Percentiles rank a stretch among this genome's conserved stretches.
Evolutionary conservation across 371 early-diverging fungal species (phyloP).

Genomic region (Smittium mucronatum): DNA sequence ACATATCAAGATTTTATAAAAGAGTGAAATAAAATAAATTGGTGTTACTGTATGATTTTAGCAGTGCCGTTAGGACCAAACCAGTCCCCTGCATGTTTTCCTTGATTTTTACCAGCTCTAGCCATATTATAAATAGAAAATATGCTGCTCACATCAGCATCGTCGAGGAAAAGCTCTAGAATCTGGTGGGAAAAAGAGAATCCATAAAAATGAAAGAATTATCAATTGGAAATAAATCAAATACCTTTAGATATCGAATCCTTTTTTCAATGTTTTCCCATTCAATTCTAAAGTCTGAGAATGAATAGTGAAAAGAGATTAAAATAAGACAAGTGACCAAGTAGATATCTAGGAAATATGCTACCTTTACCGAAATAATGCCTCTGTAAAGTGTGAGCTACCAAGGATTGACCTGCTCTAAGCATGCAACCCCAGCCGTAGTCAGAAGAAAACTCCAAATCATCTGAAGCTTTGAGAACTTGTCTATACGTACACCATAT

Average conservation of each 20-base stretch:
- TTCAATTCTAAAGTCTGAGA: slow-evolving; percentile 20
- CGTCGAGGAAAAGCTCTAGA: slow-evolving; percentile 72
- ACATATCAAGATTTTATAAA: too few species aligned
- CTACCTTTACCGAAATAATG: slow-evolving; percentile 51
- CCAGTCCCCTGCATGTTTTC: slow-evolving; percentile 90
- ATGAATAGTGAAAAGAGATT: not conserved
- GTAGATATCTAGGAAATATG: not conserved
- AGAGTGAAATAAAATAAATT: slow-evolving; percentile 5
- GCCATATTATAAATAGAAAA: slow-evolving; percentile 91
- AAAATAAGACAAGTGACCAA: not conserved
- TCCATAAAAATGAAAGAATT: not conserved
- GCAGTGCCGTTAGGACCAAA: slow-evolving; percentile 89
- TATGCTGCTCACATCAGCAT: slow-evolving; percentile 50
- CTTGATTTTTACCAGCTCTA: slow-evolving; percentile 64
- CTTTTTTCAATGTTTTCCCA: slow-evolving; percentile 37
- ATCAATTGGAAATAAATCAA: not conserved
- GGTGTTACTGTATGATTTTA: slow-evolving; percentile 64
- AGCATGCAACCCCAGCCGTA: slow-evolving; percentile 97
- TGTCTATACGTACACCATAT: slow-evolving; percentile 91
- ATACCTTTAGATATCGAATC: slow-evolving; percentile 12
- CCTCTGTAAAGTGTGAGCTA: slow-evolving; percentile 69
- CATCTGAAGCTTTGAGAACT: slow-evolving; percentile 65
- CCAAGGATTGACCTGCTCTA: slow-evolving; percentile 81
- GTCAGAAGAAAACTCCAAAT: slow-evolving; percentile 69
- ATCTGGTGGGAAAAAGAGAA: too few species aligned